A percentile compares a stretch with the other conserved stretches of the same genome.
Evolutionary conservation across 257 asterid species (phyloP).

Genomic region (Penstemon davidsonii): DNA sequence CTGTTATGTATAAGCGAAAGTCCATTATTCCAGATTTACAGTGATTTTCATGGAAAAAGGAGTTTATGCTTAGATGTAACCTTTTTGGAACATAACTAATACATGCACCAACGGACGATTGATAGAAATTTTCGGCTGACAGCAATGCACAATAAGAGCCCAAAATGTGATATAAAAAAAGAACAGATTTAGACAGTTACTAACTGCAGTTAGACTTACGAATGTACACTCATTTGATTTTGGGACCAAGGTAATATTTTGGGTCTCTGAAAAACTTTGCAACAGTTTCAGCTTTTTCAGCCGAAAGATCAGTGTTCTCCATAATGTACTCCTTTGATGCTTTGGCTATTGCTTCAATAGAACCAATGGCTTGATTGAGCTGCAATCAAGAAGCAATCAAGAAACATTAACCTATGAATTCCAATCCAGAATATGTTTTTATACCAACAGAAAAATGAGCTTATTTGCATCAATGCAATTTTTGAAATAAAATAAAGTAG

Average conservation of each 20-base stretch:
- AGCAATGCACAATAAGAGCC: background rate
- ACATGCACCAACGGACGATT: too few species aligned
- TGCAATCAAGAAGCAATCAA: too few species aligned
- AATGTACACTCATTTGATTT: conserved; percentile 38
- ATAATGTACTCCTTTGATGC: conserved; percentile 76
- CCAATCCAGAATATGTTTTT: background rate
- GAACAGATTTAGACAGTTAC: background rate
- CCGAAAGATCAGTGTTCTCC: conserved; percentile 89
- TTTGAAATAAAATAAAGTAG: background rate
- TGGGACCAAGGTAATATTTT: conserved; percentile 75
- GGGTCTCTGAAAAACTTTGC: conserved; percentile 81
- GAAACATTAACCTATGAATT: conserved; percentile 13
- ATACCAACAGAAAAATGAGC: background rate
- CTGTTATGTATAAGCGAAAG: too few species aligned
- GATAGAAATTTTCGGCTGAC: background rate
- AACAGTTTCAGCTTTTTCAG: conserved; percentile 75
- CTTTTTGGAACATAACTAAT: too few species aligned
- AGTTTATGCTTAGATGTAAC: too few species aligned
- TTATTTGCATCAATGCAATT: background rate
- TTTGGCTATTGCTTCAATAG: conserved; percentile 89
- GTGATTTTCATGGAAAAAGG: too few species aligned
- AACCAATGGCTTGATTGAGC: conserved; percentile 91
- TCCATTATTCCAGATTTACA: too few species aligned
- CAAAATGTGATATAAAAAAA: conserved; percentile 3
- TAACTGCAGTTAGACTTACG: background rate